A percentile compares a stretch with the other conserved stretches of the same genome.
Evolutionary conservation across 2,329 filamentous ascomycete genomes (phyloP).

Genomic region (Colletotrichum tropicicola): DNA sequence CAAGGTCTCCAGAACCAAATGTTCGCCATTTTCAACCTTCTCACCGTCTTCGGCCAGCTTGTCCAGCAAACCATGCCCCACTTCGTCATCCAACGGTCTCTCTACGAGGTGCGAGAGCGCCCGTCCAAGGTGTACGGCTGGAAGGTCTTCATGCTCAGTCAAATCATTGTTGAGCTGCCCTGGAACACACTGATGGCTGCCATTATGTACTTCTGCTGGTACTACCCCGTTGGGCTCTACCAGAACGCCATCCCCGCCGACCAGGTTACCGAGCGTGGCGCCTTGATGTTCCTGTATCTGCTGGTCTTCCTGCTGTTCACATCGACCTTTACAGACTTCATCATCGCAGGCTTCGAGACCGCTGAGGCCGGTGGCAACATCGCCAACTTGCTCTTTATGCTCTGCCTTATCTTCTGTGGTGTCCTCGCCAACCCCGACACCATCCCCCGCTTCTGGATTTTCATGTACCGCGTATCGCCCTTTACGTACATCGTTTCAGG

Average conservation of each 20-base stretch:
- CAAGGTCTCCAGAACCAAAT: conserved; percentile 88
- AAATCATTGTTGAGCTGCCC: conserved; percentile 85
- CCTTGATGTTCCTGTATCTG: conserved; percentile 81
- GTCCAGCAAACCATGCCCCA: conserved; percentile 86
- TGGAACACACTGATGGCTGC: conserved; percentile 82
- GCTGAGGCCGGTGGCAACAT: conserved; percentile 81
- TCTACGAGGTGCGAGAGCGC: conserved; percentile 87
- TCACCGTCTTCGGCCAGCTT: conserved; percentile 83
- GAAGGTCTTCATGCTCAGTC: conserved; percentile 85
- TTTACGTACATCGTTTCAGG: conserved; percentile 84
- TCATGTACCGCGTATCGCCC: conserved; percentile 84
- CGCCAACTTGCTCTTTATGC: conserved; percentile 77
- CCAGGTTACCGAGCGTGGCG: conserved; percentile 74
- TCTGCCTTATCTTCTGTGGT: conserved; percentile 79
- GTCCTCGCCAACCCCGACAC: conserved; percentile 71
- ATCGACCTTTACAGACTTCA: conserved; percentile 81
- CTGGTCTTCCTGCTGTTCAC: conserved; percentile 82
- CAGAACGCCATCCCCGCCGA: conserved; percentile 71
- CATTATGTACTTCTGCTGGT: conserved; percentile 84
- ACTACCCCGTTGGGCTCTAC: conserved; percentile 85
- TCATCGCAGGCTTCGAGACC: conserved; percentile 79
- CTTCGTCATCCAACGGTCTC: conserved; percentile 81
- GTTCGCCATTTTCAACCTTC: conserved; percentile 86
- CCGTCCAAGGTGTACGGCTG: conserved; percentile 87
- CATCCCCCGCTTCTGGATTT: conserved; percentile 82